Evolutionary conservation across 139 green algal genomes (phyloP).

Genomic region (Chlamydomonas schloesseri): DNA sequence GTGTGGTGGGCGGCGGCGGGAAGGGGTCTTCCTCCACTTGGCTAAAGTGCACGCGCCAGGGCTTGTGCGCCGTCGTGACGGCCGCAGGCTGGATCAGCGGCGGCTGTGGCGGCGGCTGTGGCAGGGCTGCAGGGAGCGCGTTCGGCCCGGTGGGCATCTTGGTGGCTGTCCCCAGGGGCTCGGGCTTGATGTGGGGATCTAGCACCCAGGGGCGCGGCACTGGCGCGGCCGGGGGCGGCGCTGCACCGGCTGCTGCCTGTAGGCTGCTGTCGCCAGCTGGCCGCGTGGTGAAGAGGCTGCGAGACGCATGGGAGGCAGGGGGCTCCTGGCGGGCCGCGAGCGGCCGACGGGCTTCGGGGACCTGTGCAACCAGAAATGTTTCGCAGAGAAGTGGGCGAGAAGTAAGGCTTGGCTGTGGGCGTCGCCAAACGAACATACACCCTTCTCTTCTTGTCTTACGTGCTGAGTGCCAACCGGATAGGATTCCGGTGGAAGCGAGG

Average conservation of each 20-base stretch:
- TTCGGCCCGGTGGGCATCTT: neutral
- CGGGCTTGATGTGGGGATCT: neutral
- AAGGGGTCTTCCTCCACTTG: slow-evolving; percentile 26
- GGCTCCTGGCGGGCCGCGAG: too few species aligned
- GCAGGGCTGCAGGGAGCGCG: neutral
- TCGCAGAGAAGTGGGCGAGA: too few species aligned
- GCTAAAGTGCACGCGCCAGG: slow-evolving; percentile 40
- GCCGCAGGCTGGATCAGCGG: neutral
- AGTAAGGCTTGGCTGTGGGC: too few species aligned
- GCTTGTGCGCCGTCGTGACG: neutral
- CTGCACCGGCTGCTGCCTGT: too few species aligned
- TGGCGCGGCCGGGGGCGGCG: neutral
- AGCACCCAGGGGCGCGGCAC: neutral
- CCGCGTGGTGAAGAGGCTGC: too few species aligned
- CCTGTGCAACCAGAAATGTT: neutral
- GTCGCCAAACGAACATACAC: too few species aligned
- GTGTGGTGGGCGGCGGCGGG: neutral
- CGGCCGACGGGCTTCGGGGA: too few species aligned
- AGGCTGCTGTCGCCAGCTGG: neutral
- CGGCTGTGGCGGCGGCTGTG: neutral
- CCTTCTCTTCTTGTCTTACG: too few species aligned
- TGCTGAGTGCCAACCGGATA: neutral
- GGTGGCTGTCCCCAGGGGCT: neutral
- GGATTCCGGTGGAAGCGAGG: too few species aligned
- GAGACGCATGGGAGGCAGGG: neutral